A percentile compares a stretch with the other conserved stretches of the same genome.
These are phyloP conservation scores for Gossypium bickii DNA, from an alignment of 345 rosid species.

Conservation along the genomic window DNA sequence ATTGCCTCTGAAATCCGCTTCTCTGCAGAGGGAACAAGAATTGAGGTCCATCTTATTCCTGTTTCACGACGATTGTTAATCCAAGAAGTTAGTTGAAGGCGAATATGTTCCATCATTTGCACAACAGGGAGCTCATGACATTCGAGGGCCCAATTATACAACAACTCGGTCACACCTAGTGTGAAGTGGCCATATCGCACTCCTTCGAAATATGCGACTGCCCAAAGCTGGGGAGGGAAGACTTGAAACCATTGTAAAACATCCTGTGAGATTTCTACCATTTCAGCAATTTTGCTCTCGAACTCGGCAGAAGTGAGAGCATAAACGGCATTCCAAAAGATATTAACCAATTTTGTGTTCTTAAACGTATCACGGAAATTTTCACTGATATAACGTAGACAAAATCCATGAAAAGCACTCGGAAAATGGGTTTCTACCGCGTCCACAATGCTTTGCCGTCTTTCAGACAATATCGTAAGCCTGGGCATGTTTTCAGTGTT, in stretches of 20 bases:
- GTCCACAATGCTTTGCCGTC: conserved; percentile 72
- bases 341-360: conserved; percentile 15
- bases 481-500: conserved; percentile 92
- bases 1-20: conserved; percentile 70
- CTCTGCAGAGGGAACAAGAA: conserved; percentile 90
- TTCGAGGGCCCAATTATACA: conserved; percentile 73
- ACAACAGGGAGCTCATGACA: neutral
- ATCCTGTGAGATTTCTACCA: conserved; percentile 85
- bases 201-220: conserved; percentile 92
- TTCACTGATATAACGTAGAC: conserved; percentile 81
- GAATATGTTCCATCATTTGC: conserved; percentile 16
- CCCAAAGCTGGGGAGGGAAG: conserved; percentile 87
- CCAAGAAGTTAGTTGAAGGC: neutral
- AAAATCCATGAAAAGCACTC: conserved; percentile 85
- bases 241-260: conserved; percentile 59
- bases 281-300: conserved; percentile 78
- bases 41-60: conserved; percentile 33
- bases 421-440: conserved; percentile 96
- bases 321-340: conserved; percentile 92
- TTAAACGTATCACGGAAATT: conserved; percentile 90
- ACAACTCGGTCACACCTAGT: neutral
- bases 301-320: conserved; percentile 82
- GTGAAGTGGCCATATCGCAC: conserved; percentile 84
- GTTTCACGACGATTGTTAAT: neutral
- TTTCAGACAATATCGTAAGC: conserved; percentile 89